Conservation (phyloP, 768 basidiomycete species). For the Boletus sp. region DNA sequence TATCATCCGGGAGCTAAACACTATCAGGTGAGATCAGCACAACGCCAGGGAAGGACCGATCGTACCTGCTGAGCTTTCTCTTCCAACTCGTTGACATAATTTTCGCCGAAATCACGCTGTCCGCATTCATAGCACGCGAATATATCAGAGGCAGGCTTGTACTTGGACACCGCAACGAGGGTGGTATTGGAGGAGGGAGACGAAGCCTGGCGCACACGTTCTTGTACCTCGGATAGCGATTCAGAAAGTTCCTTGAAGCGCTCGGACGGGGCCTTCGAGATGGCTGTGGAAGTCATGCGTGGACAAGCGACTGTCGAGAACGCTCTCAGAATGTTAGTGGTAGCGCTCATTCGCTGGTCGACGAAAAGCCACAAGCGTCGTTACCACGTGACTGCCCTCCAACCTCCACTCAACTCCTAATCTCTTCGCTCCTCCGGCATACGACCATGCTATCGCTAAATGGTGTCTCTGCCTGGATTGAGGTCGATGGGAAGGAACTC, state of each 20-base stretch:
- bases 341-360: not conserved
- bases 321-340: not conserved
- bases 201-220: slow-evolving; percentile 41
- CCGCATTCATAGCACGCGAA: slow-evolving; percentile 76
- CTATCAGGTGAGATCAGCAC: slow-evolving; percentile 7
- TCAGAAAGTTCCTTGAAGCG: slow-evolving; percentile 51
- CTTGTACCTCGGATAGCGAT: slow-evolving; percentile 50
- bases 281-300: slow-evolving; percentile 18
- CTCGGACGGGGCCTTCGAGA: slow-evolving; percentile 32
- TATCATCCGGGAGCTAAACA: slow-evolving; percentile 74
- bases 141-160: slow-evolving; percentile 87
- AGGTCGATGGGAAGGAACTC: slow-evolving; percentile 27
- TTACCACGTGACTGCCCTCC: slow-evolving; percentile 20
- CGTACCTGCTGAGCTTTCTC: slow-evolving; percentile 76
- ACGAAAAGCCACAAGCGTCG: not conserved
- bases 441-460: slow-evolving; percentile 22
- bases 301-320: slow-evolving; percentile 5
- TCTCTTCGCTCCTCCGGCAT: not conserved
- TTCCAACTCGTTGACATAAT: slow-evolving; percentile 90
- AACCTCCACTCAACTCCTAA: not conserved
- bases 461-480: slow-evolving; percentile 25
- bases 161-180: slow-evolving; percentile 90
- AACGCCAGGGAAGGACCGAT: slow-evolving; percentile 1
- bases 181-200: slow-evolving; percentile 30
- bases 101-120: slow-evolving; percentile 94